phyloP scores from a whole-genome alignment of 805 yeast genomes.

The fission yeast (Schizosaccharomyces pombe) region DNA sequence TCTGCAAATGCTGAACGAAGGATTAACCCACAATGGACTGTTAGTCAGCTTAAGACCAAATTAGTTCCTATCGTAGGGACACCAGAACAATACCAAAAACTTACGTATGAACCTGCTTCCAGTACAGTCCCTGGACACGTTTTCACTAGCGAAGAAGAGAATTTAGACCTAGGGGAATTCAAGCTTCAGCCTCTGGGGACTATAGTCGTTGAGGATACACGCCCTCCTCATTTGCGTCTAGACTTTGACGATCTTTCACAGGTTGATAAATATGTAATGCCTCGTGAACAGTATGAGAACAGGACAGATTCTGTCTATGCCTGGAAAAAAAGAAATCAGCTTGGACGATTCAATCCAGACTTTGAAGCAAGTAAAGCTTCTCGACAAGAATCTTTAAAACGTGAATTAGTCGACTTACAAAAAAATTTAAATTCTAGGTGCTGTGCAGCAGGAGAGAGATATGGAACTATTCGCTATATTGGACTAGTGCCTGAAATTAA shows the following conservation, averaged over 20 bases:
- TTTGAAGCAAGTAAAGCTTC: constrained; percentile 16
- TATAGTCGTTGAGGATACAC: constrained; percentile 16
- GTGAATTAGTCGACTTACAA: neutral
- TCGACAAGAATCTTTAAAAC: constrained; percentile 3
- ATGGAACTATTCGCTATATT: constrained; percentile 47
- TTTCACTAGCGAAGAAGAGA: constrained; percentile 1
- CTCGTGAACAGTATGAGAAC: constrained; percentile 37
- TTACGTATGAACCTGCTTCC: constrained; percentile 16
- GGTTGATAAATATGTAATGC: constrained; percentile 23
- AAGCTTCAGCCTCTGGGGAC: constrained; percentile 6
- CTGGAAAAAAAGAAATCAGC: constrained; percentile 48
- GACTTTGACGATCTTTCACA: constrained; percentile 17
- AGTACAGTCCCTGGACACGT: neutral
- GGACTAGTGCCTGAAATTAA: constrained; percentile 47
- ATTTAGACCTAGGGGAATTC: neutral
- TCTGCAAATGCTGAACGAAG: constrained; percentile 49
- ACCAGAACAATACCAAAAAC: constrained; percentile 30
- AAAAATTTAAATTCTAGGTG: constrained; percentile 30
- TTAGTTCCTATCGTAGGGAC: constrained; percentile 58
- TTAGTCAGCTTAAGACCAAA: constrained; percentile 27
- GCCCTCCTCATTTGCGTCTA: constrained; percentile 13
- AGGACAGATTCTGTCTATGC: constrained; percentile 39
- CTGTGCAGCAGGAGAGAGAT: constrained; percentile 23
- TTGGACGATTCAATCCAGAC: constrained; percentile 52
- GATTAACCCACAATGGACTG: constrained; percentile 37